Evolutionary conservation across 257 asterid genomes (phyloP).

Genomic region (Eucommia ulmoides): DNA sequence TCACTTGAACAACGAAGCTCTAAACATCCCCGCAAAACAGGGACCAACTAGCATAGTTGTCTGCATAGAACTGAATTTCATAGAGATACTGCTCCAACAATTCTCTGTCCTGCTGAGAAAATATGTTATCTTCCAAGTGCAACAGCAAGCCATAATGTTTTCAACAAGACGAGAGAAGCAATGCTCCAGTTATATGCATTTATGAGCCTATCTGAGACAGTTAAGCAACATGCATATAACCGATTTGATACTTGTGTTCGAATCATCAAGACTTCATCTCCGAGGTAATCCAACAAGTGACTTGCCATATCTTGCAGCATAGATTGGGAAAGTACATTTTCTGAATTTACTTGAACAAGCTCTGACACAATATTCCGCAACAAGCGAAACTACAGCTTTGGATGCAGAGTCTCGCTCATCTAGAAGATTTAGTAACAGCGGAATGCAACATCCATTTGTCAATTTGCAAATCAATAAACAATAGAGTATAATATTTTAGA

Average conservation of each 20-base stretch:
- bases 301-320: slow-evolving; percentile 63
- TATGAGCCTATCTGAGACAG: slow-evolving; percentile 37
- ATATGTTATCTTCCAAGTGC: slow-evolving; percentile 51
- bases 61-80: slow-evolving; percentile 83
- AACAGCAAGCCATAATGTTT: slow-evolving; percentile 77
- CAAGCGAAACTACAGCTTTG: slow-evolving; percentile 69
- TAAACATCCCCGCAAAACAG: no score
- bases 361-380: slow-evolving; percentile 74
- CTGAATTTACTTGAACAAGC: slow-evolving; percentile 40
- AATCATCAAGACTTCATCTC: slow-evolving; percentile 48
- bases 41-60: no score
- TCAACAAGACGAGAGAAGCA: slow-evolving; percentile 91
- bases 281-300: slow-evolving; percentile 53
- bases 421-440: slow-evolving; percentile 50
- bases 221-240: no score
- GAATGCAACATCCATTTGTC: slow-evolving; percentile 52
- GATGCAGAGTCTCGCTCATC: slow-evolving; percentile 82
- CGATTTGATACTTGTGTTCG: slow-evolving; percentile 39
- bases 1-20: slow-evolving; percentile 62
- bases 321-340: slow-evolving; percentile 28
- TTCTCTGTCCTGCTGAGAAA: slow-evolving; percentile 47
- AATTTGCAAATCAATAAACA: no score
- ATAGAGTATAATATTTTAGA: no score
- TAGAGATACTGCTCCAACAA: slow-evolving; percentile 63
- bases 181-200: slow-evolving; percentile 46